A percentile compares a stretch with the other conserved stretches of the same genome.
Conservation (phyloP, 2,329 filamentous ascomycete species). For the Boeremia lycopersici region DNA sequence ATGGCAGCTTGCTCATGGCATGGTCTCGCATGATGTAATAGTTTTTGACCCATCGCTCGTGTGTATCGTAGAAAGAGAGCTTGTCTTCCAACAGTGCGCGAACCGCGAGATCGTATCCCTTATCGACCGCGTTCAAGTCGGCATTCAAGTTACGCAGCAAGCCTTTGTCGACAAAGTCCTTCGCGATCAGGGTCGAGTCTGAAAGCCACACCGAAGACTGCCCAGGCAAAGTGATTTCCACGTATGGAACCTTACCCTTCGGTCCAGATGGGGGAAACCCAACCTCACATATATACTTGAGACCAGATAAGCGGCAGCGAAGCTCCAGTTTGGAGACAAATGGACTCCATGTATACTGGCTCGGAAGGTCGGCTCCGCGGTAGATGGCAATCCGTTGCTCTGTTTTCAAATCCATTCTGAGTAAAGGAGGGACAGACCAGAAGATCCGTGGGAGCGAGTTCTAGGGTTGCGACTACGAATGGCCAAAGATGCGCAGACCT, state of each 20-base stretch:
- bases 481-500: background rate
- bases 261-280: constrained; percentile 58
- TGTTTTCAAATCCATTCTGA: constrained; percentile 2
- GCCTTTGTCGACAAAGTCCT: constrained; percentile 51
- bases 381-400: constrained; percentile 50
- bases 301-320: constrained; percentile 60
- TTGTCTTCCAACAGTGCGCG: constrained; percentile 65
- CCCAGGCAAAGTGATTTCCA: constrained; percentile 43
- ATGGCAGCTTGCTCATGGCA: constrained; percentile 57
- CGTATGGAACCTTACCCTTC: constrained; percentile 66
- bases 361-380: constrained; percentile 55
- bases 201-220: constrained; percentile 41
- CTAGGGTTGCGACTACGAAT: background rate
- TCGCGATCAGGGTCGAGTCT: constrained; percentile 64
- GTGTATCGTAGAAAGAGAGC: constrained; percentile 60
- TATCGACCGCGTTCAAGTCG: constrained; percentile 47
- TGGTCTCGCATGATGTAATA: constrained; percentile 64
- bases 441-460: background rate
- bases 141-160: constrained; percentile 58
- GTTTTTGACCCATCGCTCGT: constrained; percentile 65
- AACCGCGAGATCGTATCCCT: constrained; percentile 59
- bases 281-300: constrained; percentile 54
- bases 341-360: constrained; percentile 62
- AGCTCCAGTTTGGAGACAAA: constrained; percentile 68
- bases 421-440: background rate